Evolutionary conservation across 1,284 basidiomycete species (phyloP).

Genomic region (Leccinum fallax): DNA sequence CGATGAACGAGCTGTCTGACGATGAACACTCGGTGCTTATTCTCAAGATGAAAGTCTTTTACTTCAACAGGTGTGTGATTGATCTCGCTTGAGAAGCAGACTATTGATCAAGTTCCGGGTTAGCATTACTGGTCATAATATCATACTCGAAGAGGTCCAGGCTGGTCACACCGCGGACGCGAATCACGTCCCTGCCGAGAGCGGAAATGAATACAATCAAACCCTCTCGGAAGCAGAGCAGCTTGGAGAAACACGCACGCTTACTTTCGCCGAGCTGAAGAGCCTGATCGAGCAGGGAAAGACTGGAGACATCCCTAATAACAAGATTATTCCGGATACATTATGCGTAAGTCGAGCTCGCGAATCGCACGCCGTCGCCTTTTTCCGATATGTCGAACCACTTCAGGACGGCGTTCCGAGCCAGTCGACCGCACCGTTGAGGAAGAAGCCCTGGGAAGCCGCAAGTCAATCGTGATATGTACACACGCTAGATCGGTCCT

Average conservation of each 20-base stretch:
- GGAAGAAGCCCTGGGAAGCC: conserved; percentile 68
- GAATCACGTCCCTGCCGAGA: conserved; percentile 10
- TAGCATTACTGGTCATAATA: conserved; percentile 40
- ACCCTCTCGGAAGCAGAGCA: conserved; percentile 7
- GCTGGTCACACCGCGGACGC: conserved; percentile 12
- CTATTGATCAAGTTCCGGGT: conserved; percentile 7
- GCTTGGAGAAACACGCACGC: conserved; percentile 41
- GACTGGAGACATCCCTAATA: conserved; percentile 75
- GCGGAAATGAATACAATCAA: conserved; percentile 25
- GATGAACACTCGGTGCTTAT: conserved; percentile 51
- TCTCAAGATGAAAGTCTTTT: conserved; percentile 62
- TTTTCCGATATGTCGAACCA: conserved; percentile 7
- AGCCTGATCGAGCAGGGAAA: conserved; percentile 69
- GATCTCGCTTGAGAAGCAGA: conserved; percentile 5
- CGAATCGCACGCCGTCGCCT: conserved; percentile 1
- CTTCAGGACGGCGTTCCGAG: conserved; percentile 55
- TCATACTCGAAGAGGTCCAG: conserved; percentile 27
- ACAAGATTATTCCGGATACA: conserved; percentile 63
- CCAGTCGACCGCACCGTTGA: conserved; percentile 46
- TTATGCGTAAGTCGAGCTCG: conserved; percentile 54
- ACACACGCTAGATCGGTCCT: conserved; percentile 16
- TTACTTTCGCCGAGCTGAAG: conserved; percentile 69
- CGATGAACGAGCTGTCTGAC: conserved; percentile 39
- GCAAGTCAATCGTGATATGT: conserved; percentile 18
- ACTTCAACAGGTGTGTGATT: conserved; percentile 63